A percentile compares a stretch with the other conserved stretches of the same genome.
Conservation (phyloP, 345 rosid genomes). For the Populus tremula region DNA sequence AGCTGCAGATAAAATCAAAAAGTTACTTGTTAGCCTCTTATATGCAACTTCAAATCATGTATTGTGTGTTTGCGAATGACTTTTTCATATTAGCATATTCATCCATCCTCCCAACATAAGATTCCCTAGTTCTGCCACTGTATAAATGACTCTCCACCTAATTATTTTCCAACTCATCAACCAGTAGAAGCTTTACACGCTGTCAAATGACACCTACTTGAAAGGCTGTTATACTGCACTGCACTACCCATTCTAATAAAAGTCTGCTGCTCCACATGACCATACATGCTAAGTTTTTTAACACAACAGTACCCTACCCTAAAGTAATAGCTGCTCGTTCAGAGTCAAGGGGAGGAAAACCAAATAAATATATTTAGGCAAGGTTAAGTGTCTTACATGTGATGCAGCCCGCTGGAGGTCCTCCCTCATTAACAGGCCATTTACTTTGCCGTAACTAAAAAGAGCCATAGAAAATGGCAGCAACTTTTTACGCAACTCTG, state of each 20-base stretch:
- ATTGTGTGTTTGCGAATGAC: too few relatives aligned
- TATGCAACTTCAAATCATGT: too few relatives aligned
- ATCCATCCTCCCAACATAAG: too few relatives aligned
- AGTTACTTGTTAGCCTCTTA: too few relatives aligned
- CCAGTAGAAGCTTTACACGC: not conserved
- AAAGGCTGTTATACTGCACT: not conserved
- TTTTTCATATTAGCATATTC: too few relatives aligned
- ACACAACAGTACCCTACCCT: not conserved
- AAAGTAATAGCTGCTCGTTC: not conserved
- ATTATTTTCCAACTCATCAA: not conserved
- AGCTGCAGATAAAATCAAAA: too few relatives aligned
- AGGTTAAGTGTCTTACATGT: constrained; percentile 41
- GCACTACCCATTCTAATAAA: not conserved
- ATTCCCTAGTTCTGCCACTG: too few relatives aligned
- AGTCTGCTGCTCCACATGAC: not conserved
- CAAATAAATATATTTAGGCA: not conserved
- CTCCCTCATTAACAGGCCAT: constrained; percentile 61
- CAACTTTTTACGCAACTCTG: constrained; percentile 70
- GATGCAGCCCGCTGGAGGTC: constrained; percentile 92
- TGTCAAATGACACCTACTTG: not conserved
- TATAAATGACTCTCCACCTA: not conserved
- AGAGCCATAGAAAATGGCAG: constrained; percentile 83
- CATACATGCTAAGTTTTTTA: not conserved
- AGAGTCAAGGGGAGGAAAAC: not conserved
- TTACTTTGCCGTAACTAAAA: constrained; percentile 77